Conservation (phyloP, 352 stramenopile genomes). For the Phytopythium litorale region DNA sequence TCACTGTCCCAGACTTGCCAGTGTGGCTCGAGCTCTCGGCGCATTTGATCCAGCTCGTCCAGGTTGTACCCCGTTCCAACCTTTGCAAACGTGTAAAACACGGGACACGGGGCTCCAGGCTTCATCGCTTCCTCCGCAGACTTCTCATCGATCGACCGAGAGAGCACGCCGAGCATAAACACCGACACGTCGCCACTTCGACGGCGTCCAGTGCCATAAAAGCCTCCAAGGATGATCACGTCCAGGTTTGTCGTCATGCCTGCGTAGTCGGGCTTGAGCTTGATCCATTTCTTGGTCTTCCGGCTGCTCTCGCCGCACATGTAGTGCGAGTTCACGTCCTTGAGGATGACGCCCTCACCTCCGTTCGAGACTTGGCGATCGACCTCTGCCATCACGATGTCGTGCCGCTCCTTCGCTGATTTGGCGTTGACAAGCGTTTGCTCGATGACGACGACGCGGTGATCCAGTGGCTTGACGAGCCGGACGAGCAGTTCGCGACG, state of each 20-base stretch:
- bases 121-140: constrained; percentile 43
- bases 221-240: constrained; percentile 74
- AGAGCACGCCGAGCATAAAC: constrained; percentile 74
- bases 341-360: constrained; percentile 80
- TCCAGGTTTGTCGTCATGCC: constrained; percentile 84
- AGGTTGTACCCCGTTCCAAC: constrained; percentile 84
- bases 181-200: constrained; percentile 78
- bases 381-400: constrained; percentile 78
- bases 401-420: constrained; percentile 71
- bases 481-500: constrained; percentile 58
- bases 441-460: constrained; percentile 76
- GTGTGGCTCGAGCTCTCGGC: constrained; percentile 69
- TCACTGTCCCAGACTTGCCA: constrained; percentile 71
- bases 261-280: constrained; percentile 85
- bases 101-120: constrained; percentile 41
- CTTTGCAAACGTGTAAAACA: constrained; percentile 76
- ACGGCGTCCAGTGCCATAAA: constrained; percentile 71
- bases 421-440: constrained; percentile 76
- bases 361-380: constrained; percentile 69
- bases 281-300: constrained; percentile 82
- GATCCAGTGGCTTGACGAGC: constrained; percentile 63
- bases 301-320: constrained; percentile 83
- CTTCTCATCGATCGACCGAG: constrained; percentile 51
- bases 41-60: constrained; percentile 71
- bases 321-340: constrained; percentile 85